These are phyloP conservation scores for Prunus padus DNA, from an alignment of 306 rosid genomes.

Conservation along the genomic window DNA sequence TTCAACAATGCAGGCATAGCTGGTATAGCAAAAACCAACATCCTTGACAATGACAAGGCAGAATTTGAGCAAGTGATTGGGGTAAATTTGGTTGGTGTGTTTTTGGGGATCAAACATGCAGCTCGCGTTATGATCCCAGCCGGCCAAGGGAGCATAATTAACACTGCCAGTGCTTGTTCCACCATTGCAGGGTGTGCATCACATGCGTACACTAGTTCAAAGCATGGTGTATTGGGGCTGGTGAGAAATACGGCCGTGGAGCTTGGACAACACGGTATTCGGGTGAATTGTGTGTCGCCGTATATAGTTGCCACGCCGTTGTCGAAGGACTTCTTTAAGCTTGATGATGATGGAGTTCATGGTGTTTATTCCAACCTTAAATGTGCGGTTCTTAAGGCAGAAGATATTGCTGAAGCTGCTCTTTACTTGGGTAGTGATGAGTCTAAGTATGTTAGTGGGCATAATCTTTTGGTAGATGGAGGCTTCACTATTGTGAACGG, in stretches of 20 bases:
- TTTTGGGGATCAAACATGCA: conserved; percentile 50
- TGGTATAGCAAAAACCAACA: conserved; percentile 5
- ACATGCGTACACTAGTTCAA: conserved; percentile 42
- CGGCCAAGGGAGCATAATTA: conserved; percentile 31
- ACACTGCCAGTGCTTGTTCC: conserved; percentile 32
- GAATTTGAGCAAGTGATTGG: conserved; percentile 42
- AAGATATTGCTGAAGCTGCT: conserved; percentile 57
- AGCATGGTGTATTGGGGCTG: conserved; percentile 43
- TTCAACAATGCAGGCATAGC: conserved; percentile 45
- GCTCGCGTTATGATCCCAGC: conserved; percentile 46
- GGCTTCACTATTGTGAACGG: conserved; percentile 28
- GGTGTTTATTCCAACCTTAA: conserved; percentile 28
- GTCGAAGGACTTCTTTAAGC: conserved; percentile 22
- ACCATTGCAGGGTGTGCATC: conserved; percentile 28
- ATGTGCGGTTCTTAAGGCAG: conserved; percentile 16
- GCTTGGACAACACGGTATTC: conserved; percentile 42
- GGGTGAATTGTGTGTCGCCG: conserved; percentile 51
- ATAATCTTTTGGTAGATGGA: conserved; percentile 51
- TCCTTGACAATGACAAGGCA: conserved; percentile 8
- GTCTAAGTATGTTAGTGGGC: conserved; percentile 54
- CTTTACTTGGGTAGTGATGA: conserved; percentile 49
- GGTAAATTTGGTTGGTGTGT: conserved; percentile 37
- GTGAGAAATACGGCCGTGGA: conserved; percentile 40
- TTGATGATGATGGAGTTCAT: conserved; percentile 22
- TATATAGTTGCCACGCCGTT: conserved; percentile 37